Base-by-base conservation (phyloP, 108 stramenopile genomes). In the Pseudonitzschia pungens region DNA sequence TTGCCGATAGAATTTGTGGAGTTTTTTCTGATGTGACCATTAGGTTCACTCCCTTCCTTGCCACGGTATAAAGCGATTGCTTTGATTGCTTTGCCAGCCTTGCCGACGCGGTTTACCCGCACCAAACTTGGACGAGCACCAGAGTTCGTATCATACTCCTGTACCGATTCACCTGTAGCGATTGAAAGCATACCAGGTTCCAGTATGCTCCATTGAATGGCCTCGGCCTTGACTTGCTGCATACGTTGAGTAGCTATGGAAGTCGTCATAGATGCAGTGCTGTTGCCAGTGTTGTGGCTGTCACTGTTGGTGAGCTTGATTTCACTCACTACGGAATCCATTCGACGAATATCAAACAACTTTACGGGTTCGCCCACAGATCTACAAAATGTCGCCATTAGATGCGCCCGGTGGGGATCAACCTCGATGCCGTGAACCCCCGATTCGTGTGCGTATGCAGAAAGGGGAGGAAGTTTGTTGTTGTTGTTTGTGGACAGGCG, bases 361-460 rank as follows among this genome's bases (percentile, higher is more conserved):
- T 67, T 67, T 3, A 67, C 66, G 26, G 66, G 66, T 48, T 67
- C 66, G 21, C 66, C 66, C 20, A 67, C 66, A 11, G 45, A 36
- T 31, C 66, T 22, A 50, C 66, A 67, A 48, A 67, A 67, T 16
- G 66, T 67, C 22, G 66, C 66, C 66, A 67, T 67, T 15, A 67
- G 3, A 67, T 67, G 28, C n/a, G 66, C 59, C 41, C 76, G 75
- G 56, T 71, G 64, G 8, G 75, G 76, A 79, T 92, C 85, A 4
- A 78, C 79, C 57, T 83, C 82, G 72, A 93, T 93, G 11, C 92
- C 92, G 42, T 88, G 77, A 28, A 93, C 89, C 29, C 81, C 85
- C 73, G 85, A 85, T 24, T 86, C 70, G 64, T 93, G 89, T 16
- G 84, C 87, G 53, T 75, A 76, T 12, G 85, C 80, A 22, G 88